These are phyloP conservation scores for Lipomyces yamanashiensis DNA, from an alignment of 805 yeast genomes.

Conservation along the genomic window DNA sequence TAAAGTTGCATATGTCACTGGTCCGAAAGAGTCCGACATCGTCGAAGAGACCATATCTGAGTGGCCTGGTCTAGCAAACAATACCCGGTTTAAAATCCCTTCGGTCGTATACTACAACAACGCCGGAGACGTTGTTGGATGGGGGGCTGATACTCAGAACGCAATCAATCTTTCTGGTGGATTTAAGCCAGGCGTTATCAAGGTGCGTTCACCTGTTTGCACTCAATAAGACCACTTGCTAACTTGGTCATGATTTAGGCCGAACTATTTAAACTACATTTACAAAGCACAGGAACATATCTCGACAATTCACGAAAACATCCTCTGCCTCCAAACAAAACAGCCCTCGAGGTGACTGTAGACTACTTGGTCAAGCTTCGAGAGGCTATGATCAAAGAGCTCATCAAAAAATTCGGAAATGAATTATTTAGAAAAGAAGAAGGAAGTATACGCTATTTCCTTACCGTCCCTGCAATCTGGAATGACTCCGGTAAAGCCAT, in stretches of 20 bases:
- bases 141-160: constrained; percentile 24
- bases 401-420: constrained; percentile 14
- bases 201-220: constrained; percentile 1
- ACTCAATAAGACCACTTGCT: no score
- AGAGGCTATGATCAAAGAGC: constrained; percentile 11
- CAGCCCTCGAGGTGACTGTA: constrained; percentile 26
- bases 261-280: constrained; percentile 30
- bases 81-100: constrained; percentile 25
- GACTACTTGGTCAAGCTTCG: constrained; percentile 25
- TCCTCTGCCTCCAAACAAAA: constrained; percentile 27
- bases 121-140: constrained; percentile 26
- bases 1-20: constrained; percentile 12
- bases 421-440: constrained; percentile 16
- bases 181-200: constrained; percentile 18
- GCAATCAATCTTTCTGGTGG: constrained; percentile 12
- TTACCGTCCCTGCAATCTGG: constrained; percentile 37
- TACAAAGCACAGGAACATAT: constrained; percentile 21
- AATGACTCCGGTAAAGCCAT: constrained; percentile 28
- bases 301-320: not conserved
- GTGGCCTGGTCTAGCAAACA: constrained; percentile 32
- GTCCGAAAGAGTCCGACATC: constrained; percentile 7
- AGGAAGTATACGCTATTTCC: constrained; percentile 23
- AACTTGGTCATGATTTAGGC: not conserved
- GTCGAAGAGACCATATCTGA: constrained; percentile 12
- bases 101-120: constrained; percentile 27